A percentile compares a stretch with the other conserved stretches of the same genome.
phyloP scores from a whole-genome alignment of 2,329 filamentous ascomycete species.

The Coniella vitis region DNA sequence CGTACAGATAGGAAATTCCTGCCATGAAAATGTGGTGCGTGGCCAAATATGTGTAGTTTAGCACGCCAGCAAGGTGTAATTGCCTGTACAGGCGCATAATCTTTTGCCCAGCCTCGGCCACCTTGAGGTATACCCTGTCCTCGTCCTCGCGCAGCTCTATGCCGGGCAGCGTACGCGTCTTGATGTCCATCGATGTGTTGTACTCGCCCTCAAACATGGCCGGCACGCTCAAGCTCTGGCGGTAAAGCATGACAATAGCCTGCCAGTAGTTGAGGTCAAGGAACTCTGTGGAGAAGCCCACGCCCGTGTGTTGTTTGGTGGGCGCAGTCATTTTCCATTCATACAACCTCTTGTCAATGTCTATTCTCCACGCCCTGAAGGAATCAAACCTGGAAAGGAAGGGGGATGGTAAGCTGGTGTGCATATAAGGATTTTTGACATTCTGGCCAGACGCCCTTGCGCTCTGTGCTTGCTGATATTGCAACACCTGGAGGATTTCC shows the following conservation, averaged over 20 bases:
- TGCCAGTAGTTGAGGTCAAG: conserved; percentile 97
- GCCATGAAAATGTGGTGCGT: conserved; percentile 98
- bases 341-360: conserved; percentile 75
- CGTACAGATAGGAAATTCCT: conserved; percentile 91
- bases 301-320: conserved; percentile 70
- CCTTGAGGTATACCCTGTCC: conserved; percentile 86
- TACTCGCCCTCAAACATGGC: conserved; percentile 77
- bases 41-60: conserved; percentile 93
- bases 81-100: conserved; percentile 87
- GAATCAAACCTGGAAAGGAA: conserved; percentile 79
- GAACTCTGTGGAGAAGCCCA: conserved; percentile 84
- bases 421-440: conserved; percentile 63
- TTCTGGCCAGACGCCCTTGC: conserved; percentile 62
- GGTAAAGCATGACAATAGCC: conserved; percentile 89
- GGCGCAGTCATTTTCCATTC: conserved; percentile 86
- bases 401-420: conserved; percentile 71
- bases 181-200: conserved; percentile 56
- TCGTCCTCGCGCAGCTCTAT: conserved; percentile 71
- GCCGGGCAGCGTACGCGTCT: conserved; percentile 46
- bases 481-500: conserved; percentile 88
- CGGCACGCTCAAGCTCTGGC: conserved; percentile 82
- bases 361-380: conserved; percentile 80
- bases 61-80: conserved; percentile 76
- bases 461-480: conserved; percentile 82
- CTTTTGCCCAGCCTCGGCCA: conserved; percentile 90